Conservation (phyloP, 139 green algal genomes). For the Desmodesmus armatus region DNA sequence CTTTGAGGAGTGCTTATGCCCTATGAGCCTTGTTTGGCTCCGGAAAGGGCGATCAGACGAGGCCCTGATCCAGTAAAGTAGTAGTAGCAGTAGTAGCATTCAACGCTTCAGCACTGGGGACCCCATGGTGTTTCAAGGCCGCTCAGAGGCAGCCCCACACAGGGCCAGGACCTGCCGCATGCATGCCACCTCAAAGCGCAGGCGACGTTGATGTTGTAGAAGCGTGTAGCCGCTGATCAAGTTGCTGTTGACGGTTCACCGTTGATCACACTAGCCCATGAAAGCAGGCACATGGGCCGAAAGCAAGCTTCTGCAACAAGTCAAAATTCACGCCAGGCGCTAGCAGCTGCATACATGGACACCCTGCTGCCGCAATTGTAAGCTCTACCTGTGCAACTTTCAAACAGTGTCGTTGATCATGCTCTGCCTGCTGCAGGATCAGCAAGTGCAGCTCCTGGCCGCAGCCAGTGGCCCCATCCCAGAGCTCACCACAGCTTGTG, state of each 20-base stretch:
- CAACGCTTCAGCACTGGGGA: neutral
- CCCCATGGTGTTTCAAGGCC: neutral
- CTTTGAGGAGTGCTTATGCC: neutral
- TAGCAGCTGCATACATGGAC: neutral
- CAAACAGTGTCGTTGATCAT: neutral
- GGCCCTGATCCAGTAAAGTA: neutral
- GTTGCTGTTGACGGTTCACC: no score
- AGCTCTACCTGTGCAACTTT: neutral
- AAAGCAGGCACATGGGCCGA: neutral
- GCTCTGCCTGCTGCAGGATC: constrained; percentile 1
- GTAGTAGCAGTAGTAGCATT: neutral
- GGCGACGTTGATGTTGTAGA: no score
- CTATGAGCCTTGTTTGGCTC: neutral
- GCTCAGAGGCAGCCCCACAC: no score
- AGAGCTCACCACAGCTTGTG: constrained; percentile 12
- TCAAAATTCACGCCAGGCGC: neutral
- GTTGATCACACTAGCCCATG: neutral
- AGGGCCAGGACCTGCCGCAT: no score
- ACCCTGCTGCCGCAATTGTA: neutral
- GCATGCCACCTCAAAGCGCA: no score
- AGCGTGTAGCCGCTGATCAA: no score
- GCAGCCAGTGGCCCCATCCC: neutral
- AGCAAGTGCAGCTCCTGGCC: constrained; percentile 32
- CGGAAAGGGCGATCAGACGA: neutral
- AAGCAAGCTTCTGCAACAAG: neutral